Percentiles rank a stretch among this genome's conserved stretches.
Evolutionary conservation across 352 stramenopile species (phyloP).

Genomic region (Phytopythium mirpurense): DNA sequence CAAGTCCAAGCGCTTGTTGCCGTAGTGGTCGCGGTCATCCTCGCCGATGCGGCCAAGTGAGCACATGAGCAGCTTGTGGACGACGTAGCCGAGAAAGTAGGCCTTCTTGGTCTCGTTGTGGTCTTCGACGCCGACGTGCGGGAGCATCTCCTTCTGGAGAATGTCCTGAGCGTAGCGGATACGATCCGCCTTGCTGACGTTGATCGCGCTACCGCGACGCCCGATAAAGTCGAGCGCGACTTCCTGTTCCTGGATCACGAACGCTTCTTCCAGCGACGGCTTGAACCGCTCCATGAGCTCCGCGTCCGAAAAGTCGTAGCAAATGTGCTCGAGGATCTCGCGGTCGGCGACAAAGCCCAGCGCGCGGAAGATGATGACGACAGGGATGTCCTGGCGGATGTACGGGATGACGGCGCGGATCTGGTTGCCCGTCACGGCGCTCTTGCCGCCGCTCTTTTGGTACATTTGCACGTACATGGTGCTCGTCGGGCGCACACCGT

Average conservation of each 20-base stretch:
- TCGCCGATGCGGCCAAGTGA: conserved; percentile 96
- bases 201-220: conserved; percentile 91
- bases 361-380: conserved; percentile 99
- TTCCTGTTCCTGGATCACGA: conserved; percentile 98
- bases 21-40: conserved; percentile 99
- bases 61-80: conserved; percentile 99
- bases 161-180: conserved; percentile 98
- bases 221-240: conserved; percentile 99
- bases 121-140: conserved; percentile 98
- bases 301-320: conserved; percentile 97
- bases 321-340: conserved; percentile 99
- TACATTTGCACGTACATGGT: conserved; percentile 99
- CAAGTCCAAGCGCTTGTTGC: conserved; percentile 99
- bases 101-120: conserved; percentile 96
- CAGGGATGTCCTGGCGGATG: conserved; percentile 97
- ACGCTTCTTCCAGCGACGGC: conserved; percentile 97
- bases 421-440: conserved; percentile 96
- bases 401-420: conserved; percentile 98
- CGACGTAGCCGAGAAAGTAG: conserved; percentile 99
- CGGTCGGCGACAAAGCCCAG: conserved; percentile 95
- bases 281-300: conserved; percentile 99
- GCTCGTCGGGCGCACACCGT: conserved; percentile 91
- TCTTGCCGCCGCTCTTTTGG: conserved; percentile 91
- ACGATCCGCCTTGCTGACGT: conserved; percentile 96
- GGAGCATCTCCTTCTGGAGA: conserved; percentile 99